A percentile compares a stretch with the other conserved stretches of the same genome.
Evolutionary conservation across 2,329 filamentous ascomycete genomes (phyloP).

Genomic region (Apiospora rasikravindrae): DNA sequence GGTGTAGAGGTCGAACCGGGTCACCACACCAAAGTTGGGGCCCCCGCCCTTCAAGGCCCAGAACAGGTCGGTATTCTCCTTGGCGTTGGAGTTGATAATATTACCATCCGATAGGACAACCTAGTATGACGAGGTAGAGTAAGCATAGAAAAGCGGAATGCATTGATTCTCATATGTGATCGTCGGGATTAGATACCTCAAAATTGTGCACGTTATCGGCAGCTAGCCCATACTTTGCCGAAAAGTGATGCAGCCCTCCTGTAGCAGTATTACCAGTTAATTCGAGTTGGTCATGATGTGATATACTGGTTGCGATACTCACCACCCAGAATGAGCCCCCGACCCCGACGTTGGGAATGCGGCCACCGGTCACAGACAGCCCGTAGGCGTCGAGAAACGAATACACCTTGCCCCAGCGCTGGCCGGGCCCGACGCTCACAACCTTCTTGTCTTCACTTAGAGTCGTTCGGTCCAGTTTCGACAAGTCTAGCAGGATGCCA

Average conservation of each 20-base stretch:
- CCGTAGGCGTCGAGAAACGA: slow-evolving; percentile 27
- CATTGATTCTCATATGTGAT: neutral
- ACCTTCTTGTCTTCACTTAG: slow-evolving; percentile 27
- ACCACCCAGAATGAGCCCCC: slow-evolving; percentile 30
- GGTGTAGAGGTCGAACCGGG: slow-evolving; percentile 40
- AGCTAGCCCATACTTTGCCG: slow-evolving; percentile 51
- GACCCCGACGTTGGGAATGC: slow-evolving; percentile 33
- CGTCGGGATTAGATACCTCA: neutral
- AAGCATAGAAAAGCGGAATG: neutral
- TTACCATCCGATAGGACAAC: slow-evolving; percentile 50
- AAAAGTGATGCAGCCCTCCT: neutral
- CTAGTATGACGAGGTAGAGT: slow-evolving; percentile 27
- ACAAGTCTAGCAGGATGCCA: slow-evolving; percentile 33
- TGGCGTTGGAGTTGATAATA: slow-evolving; percentile 46
- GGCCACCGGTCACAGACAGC: slow-evolving; percentile 27
- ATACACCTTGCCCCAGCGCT: slow-evolving; percentile 29
- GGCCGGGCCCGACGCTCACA: slow-evolving; percentile 37
- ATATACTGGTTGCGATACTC: neutral
- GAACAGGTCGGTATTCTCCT: slow-evolving; percentile 48
- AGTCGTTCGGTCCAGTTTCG: slow-evolving; percentile 29
- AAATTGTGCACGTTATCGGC: slow-evolving; percentile 28
- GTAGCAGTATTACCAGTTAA: too few species aligned
- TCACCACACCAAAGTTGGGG: slow-evolving; percentile 52
- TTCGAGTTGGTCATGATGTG: neutral
- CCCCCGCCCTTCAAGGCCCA: slow-evolving; percentile 52